Percentiles rank a stretch among this genome's conserved stretches.
Evolutionary conservation across 129 eudicot genomes (phyloP).

Genomic region (Flaveria sonorensis): DNA sequence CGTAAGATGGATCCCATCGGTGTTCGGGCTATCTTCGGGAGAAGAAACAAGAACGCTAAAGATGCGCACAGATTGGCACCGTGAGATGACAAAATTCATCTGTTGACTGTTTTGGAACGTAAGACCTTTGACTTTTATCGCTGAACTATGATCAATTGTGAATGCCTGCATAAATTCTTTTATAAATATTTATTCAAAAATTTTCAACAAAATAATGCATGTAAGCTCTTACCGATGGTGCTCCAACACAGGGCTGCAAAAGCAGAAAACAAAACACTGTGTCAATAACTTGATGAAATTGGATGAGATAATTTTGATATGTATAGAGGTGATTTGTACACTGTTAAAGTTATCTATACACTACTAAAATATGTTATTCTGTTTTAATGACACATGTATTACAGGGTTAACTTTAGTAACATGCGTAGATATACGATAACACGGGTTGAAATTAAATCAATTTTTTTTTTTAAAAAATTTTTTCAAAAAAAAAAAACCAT

Average conservation of each 20-base stretch:
- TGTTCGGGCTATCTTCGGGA: slow-evolving; percentile 98
- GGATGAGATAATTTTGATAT: not conserved
- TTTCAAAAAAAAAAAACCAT: no score
- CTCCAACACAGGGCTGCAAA: slow-evolving; percentile 83
- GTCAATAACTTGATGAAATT: slow-evolving; percentile 20
- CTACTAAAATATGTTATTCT: no score
- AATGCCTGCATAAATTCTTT: slow-evolving; percentile 61
- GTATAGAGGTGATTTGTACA: no score
- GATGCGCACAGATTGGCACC: slow-evolving; percentile 68
- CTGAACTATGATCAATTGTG: slow-evolving; percentile 72
- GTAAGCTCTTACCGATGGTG: slow-evolving; percentile 70
- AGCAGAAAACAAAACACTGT: slow-evolving; percentile 23
- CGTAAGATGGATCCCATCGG: slow-evolving; percentile 96
- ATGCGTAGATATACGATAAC: no score
- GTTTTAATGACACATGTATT: no score
- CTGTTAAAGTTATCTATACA: no score
- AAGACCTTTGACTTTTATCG: slow-evolving; percentile 71
- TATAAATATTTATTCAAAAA: slow-evolving; percentile 5
- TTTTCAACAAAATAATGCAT: not conserved
- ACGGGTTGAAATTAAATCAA: no score
- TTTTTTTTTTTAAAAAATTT: no score
- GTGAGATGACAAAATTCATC: slow-evolving; percentile 86
- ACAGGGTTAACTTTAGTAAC: no score
- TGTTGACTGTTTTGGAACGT: slow-evolving; percentile 90
- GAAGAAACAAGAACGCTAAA: slow-evolving; percentile 62